Evolutionary conservation across 2,329 filamentous ascomycete species (phyloP).

Genomic region (Clarireedia sp.): DNA sequence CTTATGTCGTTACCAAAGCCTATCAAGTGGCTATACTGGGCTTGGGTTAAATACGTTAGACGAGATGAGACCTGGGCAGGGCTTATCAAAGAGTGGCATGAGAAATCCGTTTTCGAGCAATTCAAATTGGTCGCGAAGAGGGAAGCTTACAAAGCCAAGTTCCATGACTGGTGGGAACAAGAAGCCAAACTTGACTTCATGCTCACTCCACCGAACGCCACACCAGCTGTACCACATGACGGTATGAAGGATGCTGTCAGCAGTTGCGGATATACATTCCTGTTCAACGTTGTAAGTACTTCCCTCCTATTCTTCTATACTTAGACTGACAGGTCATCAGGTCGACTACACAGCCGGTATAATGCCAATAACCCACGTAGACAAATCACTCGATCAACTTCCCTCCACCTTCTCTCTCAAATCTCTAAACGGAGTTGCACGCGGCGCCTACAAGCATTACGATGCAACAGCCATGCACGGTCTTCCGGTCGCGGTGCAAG

Average conservation of each 20-base stretch:
- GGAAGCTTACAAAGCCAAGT: constrained; percentile 68
- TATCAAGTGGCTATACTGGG: constrained; percentile 77
- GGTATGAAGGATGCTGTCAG: constrained; percentile 81
- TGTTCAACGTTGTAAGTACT: constrained; percentile 71
- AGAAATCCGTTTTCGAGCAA: constrained; percentile 68
- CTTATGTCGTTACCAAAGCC: constrained; percentile 67
- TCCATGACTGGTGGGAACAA: constrained; percentile 83
- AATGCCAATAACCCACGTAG: constrained; percentile 78
- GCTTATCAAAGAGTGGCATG: constrained; percentile 63
- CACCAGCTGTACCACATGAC: constrained; percentile 77
- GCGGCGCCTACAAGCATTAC: constrained; percentile 80
- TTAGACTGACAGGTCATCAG: constrained; percentile 31
- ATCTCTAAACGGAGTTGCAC: constrained; percentile 69
- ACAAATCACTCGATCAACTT: constrained; percentile 58
- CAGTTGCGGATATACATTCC: constrained; percentile 85
- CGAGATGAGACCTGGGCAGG: constrained; percentile 72
- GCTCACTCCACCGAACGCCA: constrained; percentile 79
- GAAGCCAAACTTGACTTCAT: constrained; percentile 66
- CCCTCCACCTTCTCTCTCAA: constrained; percentile 51
- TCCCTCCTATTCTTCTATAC: not conserved
- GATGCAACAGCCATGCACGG: constrained; percentile 78
- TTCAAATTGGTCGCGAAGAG: constrained; percentile 74
- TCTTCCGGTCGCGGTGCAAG: constrained; percentile 66
- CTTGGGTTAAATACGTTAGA: constrained; percentile 80
- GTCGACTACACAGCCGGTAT: constrained; percentile 82